These are phyloP conservation scores for Vigna unguiculata DNA, from an alignment of 306 rosid genomes.

Conservation along the genomic window DNA sequence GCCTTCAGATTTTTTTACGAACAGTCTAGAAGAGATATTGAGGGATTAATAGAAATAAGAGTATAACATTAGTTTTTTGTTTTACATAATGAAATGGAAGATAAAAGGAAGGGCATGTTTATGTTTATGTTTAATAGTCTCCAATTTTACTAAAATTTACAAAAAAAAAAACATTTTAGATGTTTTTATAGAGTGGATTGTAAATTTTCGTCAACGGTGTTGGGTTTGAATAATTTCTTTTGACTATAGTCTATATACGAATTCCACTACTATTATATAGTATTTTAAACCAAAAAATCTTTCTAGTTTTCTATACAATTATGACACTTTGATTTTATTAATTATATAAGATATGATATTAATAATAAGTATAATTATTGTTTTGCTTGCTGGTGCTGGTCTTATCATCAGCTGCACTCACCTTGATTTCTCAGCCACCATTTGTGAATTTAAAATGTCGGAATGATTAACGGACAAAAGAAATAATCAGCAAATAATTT, in stretches of 20 bases:
- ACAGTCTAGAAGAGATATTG: no score
- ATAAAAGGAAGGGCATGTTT: no score
- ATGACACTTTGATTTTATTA: neutral
- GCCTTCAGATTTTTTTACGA: no score
- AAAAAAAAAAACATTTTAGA: no score
- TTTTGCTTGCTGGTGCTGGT: conserved; percentile 7
- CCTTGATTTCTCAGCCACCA: conserved; percentile 33
- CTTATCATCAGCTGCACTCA: neutral
- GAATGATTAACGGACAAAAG: neutral
- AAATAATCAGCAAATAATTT: neutral
- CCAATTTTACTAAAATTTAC: no score
- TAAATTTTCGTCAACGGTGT: neutral
- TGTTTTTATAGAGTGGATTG: no score
- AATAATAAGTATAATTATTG: neutral
- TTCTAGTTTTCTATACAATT: neutral
- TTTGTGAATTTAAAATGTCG: neutral
- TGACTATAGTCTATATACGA: neutral
- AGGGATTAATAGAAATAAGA: no score
- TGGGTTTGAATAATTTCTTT: neutral
- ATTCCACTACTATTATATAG: neutral
- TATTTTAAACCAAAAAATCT: neutral
- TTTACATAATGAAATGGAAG: no score
- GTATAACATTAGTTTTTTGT: no score
- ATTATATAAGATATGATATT: neutral
- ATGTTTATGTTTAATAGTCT: no score